Percentiles rank a stretch among this genome's conserved stretches.
These are phyloP conservation scores for Solanum hybrid DNA, from an alignment of 305 asterid genomes.

Conservation along the genomic window DNA sequence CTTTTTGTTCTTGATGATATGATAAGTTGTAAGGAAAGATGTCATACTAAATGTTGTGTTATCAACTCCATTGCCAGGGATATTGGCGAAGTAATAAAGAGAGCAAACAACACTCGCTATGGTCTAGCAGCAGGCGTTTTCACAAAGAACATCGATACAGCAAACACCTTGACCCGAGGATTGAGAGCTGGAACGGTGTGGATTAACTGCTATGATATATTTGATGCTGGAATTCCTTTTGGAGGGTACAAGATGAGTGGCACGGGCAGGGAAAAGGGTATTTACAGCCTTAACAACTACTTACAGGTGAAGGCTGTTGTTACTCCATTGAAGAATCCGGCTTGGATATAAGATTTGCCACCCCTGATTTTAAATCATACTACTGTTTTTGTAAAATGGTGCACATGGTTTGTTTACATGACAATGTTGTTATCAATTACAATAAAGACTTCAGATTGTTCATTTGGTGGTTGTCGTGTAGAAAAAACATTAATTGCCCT, in stretches of 20 bases:
- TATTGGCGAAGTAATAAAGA: slow-evolving; percentile 54
- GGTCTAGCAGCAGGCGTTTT: slow-evolving; percentile 94
- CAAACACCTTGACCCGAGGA: slow-evolving; percentile 71
- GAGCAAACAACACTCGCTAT: slow-evolving; percentile 51
- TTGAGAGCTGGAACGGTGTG: slow-evolving; percentile 74
- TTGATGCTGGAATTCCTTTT: slow-evolving; percentile 85
- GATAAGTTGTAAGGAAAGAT: background rate
- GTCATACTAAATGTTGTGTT: background rate
- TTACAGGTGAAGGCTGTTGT: slow-evolving; percentile 93
- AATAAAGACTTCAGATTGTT: background rate
- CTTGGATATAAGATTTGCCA: slow-evolving; percentile 37
- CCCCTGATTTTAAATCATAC: background rate
- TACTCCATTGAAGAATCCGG: slow-evolving; percentile 68
- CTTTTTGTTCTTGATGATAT: background rate
- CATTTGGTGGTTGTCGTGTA: background rate
- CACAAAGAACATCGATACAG: slow-evolving; percentile 66
- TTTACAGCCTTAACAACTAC: slow-evolving; percentile 79
- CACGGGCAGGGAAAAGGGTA: slow-evolving; percentile 82
- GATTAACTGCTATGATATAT: slow-evolving; percentile 65
- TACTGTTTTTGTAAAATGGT: background rate
- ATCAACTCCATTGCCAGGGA: slow-evolving; percentile 32
- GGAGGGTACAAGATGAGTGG: slow-evolving; percentile 98
- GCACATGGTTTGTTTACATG: background rate
- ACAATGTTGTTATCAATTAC: background rate
- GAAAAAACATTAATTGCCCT: background rate